Percentiles rank a stretch among this genome's conserved stretches.
phyloP scores from a whole-genome alignment of 805 yeast species.

The Starmerella bacillaris region DNA sequence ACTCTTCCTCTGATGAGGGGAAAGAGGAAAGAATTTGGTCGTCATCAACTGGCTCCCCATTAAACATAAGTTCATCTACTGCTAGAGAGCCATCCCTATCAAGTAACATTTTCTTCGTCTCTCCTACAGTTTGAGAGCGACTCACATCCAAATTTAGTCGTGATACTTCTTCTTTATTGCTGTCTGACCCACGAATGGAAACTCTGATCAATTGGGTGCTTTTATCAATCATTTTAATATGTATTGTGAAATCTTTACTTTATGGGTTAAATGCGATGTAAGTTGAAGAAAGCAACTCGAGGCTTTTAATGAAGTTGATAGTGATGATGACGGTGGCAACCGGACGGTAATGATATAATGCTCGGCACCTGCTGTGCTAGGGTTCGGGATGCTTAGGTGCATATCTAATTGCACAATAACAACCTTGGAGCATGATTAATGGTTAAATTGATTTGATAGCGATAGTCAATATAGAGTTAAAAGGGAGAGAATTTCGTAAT shows the following conservation, averaged over 20 bases:
- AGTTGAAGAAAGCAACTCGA: too few relatives aligned
- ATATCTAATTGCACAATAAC: too few relatives aligned
- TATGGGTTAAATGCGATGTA: too few relatives aligned
- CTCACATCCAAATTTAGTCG: slow-evolving; percentile 17
- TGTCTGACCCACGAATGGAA: slow-evolving; percentile 14
- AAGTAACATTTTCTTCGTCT: slow-evolving; percentile 20
- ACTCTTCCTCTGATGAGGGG: slow-evolving; percentile 17
- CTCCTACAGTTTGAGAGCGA: slow-evolving; percentile 20
- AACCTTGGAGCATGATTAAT: too few relatives aligned
- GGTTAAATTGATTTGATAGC: too few relatives aligned
- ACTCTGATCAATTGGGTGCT: slow-evolving; percentile 15
- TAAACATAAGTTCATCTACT: slow-evolving; percentile 18
- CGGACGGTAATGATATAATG: slow-evolving; percentile 1
- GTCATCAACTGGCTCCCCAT: slow-evolving; percentile 21
- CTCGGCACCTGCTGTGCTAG: not conserved
- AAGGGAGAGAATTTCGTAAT: too few relatives aligned
- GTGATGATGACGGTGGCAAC: slow-evolving; percentile 2
- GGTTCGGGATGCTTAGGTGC: not conserved
- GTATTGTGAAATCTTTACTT: too few relatives aligned
- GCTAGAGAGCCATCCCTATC: slow-evolving; percentile 18
- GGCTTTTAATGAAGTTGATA: too few relatives aligned
- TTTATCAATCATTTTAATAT: too few relatives aligned
- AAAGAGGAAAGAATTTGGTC: slow-evolving; percentile 19
- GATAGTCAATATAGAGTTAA: too few relatives aligned
- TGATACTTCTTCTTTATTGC: slow-evolving; percentile 11